phyloP scores from a whole-genome alignment of 2,329 filamentous ascomycete species.

The Fusarium sp. region DNA sequence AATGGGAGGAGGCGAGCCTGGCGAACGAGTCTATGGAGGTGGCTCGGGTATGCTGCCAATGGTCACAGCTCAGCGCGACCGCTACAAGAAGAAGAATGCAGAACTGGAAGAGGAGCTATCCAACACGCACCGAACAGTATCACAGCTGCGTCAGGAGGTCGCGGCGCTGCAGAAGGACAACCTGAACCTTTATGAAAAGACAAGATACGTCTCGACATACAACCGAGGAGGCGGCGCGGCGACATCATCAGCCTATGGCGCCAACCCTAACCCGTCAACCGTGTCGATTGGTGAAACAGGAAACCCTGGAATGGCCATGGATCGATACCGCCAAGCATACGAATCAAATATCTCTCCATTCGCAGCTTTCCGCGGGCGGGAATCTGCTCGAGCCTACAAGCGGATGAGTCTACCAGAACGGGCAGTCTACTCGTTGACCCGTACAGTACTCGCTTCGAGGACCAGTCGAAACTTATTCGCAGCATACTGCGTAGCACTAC shows the following conservation, averaged over 20 bases:
- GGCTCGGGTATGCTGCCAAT: constrained; percentile 94
- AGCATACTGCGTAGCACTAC: constrained; percentile 87
- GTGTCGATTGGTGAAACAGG: constrained; percentile 69
- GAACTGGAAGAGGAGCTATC: constrained; percentile 93
- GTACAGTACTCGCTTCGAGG: constrained; percentile 89
- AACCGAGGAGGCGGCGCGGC: constrained; percentile 74
- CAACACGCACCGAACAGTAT: constrained; percentile 83
- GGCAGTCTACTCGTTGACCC: constrained; percentile 88
- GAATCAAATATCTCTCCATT: constrained; percentile 97
- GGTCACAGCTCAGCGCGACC: constrained; percentile 97
- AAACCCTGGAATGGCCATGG: constrained; percentile 74
- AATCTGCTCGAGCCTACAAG: constrained; percentile 89
- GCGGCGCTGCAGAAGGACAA: constrained; percentile 96
- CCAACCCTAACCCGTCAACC: constrained; percentile 81
- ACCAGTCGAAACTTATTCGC: constrained; percentile 95
- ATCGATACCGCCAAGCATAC: constrained; percentile 91
- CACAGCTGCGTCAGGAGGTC: constrained; percentile 89
- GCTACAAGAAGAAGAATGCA: constrained; percentile 95
- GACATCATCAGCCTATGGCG: constrained; percentile 73
- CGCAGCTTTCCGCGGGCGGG: constrained; percentile 92
- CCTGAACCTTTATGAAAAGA: constrained; percentile 96
- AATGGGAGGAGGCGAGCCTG: constrained; percentile 56
- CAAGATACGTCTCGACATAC: constrained; percentile 94
- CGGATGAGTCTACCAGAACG: constrained; percentile 93
- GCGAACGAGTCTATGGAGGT: constrained; percentile 73